Percentiles rank a stretch among this genome's conserved stretches.
Evolutionary conservation across 2,329 filamentous ascomycete genomes (phyloP).

Genomic region (Sporothrix pseudoabietina): DNA sequence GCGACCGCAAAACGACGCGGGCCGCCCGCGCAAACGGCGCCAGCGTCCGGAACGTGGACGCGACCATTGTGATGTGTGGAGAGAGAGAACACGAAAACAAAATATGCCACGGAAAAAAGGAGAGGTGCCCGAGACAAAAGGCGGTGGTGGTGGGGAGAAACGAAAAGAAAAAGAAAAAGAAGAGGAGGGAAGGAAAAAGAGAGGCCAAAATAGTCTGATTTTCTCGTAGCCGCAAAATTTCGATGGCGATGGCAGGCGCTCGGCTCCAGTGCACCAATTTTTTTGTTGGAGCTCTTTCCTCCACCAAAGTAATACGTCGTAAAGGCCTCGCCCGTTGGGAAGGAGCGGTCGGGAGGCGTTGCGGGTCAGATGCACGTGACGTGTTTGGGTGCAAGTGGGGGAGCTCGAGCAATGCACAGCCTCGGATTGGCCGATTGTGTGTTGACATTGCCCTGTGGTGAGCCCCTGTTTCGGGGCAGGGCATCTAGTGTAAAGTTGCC

Average conservation of each 20-base stretch:
- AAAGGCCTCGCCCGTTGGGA: constrained; percentile 10
- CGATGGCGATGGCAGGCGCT: constrained; percentile 22
- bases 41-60: constrained; percentile 75
- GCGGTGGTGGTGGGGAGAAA: neutral
- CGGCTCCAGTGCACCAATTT: constrained; percentile 9
- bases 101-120: neutral
- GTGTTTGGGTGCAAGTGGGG: neutral
- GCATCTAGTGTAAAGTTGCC: neutral
- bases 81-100: constrained; percentile 28
- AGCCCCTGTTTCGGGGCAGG: neutral
- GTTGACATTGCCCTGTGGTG: neutral
- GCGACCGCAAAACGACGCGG: constrained; percentile 63
- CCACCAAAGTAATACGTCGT: neutral
- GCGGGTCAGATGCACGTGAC: constrained; percentile 16
- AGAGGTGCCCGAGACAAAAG: constrained; percentile 7
- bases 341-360: neutral
- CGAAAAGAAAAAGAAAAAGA: neutral
- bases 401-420: neutral
- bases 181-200: neutral
- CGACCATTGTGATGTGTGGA: constrained; percentile 60
- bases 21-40: constrained; percentile 81
- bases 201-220: constrained; percentile 24
- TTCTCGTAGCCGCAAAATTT: constrained; percentile 24
- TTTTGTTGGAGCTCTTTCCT: constrained; percentile 9
- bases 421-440: neutral